Evolutionary conservation across 1,139 yeast genomes (phyloP), one percentile per base, ranked within the genome.

Genomic region (Saccharomyces hybrid): DNA sequence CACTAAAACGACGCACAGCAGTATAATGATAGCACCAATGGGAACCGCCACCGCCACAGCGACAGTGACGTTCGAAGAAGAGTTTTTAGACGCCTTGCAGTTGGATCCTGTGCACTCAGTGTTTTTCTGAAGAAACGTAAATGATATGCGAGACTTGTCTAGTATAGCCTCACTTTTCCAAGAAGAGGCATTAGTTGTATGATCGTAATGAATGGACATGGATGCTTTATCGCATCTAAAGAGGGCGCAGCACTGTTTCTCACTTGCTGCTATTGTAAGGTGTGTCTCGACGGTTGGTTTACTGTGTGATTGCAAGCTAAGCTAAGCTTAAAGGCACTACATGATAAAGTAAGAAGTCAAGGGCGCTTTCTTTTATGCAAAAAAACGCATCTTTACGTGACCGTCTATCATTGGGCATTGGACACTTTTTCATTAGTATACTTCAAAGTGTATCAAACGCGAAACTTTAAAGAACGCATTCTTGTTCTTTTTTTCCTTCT

Each of bases 1-100:
- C 63, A 71, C 75, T 42, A 82, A 68, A 59, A 84, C 79, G 57
- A 57, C 41, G 0, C 80, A 78, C 51, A 86, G 69, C 11, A 80
- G 74, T 2, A 73, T 32, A 3, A 73, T 59, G 47, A 83, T 78
- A 3, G 82, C 75, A 5, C 76, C 78, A 11, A 79, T 78, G 0
- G 95, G 93, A 26, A 85, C 75, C n/a, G 78, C 83, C 48, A 84
- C 85, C 0, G 87, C 87, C 47, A 84, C 69, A 1, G 80, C 85
- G 55, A 84, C 80, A 19, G 80, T 75, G 48, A 79, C 71, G n/a
- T 76, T 72, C 48, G 51, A 53, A 16, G 53, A 52, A 3, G 54
- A 38, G 29, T 53, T 55, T 2, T 59, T 72, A 5, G 83, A 81
- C 48, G 74, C 76, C 57, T 75, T 69, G 61, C 82, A 78, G 51